These are phyloP conservation scores for Boletus reticulatus DNA, from an alignment of 768 basidiomycete genomes.

Conservation along the genomic window DNA sequence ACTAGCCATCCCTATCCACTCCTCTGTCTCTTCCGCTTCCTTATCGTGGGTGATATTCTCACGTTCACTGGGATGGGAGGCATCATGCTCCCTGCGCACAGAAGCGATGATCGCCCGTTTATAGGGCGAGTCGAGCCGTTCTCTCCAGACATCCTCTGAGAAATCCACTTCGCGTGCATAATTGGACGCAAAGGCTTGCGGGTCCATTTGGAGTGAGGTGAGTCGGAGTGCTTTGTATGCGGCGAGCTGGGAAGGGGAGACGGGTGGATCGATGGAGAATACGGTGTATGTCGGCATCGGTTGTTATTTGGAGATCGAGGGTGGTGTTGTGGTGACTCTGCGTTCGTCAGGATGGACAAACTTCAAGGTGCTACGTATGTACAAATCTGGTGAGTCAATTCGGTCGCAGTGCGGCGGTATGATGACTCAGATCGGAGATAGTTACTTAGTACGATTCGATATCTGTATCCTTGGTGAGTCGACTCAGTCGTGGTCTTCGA, in stretches of 20 bases:
- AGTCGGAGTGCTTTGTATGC: slow-evolving; percentile 22
- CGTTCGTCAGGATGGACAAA: no score
- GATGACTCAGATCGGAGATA: no score
- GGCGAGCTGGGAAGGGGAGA: slow-evolving; percentile 24
- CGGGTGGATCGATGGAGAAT: slow-evolving; percentile 13
- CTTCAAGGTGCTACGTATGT: no score
- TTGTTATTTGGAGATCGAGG: background rate
- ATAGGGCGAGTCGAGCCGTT: slow-evolving; percentile 14
- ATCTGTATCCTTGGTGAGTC: no score
- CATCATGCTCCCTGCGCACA: background rate
- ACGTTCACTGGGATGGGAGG: background rate
- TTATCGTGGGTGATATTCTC: background rate
- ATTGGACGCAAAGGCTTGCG: slow-evolving; percentile 19
- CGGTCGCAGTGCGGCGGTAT: no score
- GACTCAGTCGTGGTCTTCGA: no score
- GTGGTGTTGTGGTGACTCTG: background rate
- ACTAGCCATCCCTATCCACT: slow-evolving; percentile 22
- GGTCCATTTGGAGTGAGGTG: slow-evolving; percentile 21
- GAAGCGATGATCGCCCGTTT: slow-evolving; percentile 18
- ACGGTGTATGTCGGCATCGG: slow-evolving; percentile 10
- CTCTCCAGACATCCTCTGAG: slow-evolving; percentile 22
- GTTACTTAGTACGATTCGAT: no score
- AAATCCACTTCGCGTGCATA: slow-evolving; percentile 22
- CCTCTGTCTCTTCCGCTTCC: background rate
- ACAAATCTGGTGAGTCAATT: no score